A percentile compares a stretch with the other conserved stretches of the same genome.
These are phyloP conservation scores for Russula brevipes DNA, from an alignment of 768 basidiomycete species.

Conservation along the genomic window DNA sequence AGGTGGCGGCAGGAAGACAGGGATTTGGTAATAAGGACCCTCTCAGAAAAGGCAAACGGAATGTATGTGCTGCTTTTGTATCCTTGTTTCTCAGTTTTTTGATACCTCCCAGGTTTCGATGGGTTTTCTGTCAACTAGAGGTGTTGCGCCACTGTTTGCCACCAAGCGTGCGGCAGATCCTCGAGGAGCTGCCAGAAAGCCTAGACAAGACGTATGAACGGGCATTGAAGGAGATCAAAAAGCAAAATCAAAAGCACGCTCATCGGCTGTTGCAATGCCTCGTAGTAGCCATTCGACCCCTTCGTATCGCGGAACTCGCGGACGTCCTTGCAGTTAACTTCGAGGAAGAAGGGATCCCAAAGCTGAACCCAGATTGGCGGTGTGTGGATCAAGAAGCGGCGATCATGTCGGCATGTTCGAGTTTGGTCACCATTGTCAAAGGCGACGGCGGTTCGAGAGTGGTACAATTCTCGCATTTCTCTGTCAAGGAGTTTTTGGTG, in stretches of 20 bases:
- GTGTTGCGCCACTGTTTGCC: too few species aligned
- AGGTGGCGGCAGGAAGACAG: too few species aligned
- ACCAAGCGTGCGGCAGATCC: not conserved
- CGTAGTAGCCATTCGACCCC: too few species aligned
- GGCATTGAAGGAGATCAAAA: not conserved
- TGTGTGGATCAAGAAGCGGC: slow-evolving; percentile 1
- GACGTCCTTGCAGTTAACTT: too few species aligned
- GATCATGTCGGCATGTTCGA: not conserved
- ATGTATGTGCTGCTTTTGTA: too few species aligned
- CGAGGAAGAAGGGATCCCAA: not conserved
- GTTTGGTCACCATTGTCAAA: not conserved
- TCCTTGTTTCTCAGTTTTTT: too few species aligned
- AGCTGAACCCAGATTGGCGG: not conserved
- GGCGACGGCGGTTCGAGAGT: not conserved
- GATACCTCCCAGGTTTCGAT: too few species aligned
- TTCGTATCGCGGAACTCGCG: too few species aligned
- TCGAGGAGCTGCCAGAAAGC: not conserved
- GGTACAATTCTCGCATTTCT: slow-evolving; percentile 1
- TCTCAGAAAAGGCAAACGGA: too few species aligned
- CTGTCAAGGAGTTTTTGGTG: slow-evolving; percentile 5
- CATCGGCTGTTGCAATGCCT: slow-evolving; percentile 5
- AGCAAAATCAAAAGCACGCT: not conserved
- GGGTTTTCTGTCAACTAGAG: too few species aligned
- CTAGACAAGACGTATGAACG: slow-evolving; percentile 5
- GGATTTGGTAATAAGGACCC: too few species aligned